Base-by-base conservation (phyloP, 179 eudicot genomes). In the Sideroxylon spinosum region DNA sequence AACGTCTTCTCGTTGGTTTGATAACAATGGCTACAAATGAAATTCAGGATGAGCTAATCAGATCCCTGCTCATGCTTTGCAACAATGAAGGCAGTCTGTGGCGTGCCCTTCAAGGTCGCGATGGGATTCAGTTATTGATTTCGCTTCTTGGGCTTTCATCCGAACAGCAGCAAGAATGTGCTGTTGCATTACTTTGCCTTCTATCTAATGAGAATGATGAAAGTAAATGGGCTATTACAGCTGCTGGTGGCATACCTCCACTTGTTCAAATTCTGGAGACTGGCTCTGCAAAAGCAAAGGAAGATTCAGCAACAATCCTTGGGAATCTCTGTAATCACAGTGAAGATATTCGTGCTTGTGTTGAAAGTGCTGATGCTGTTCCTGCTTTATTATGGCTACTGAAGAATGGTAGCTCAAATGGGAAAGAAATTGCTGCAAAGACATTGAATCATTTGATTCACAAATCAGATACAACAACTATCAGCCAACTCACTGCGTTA, bases 171-270 rank as follows among this genome's bases (percentile, higher is more conserved):
- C 99, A 96, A 83, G 99, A 96, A 77, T 91, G 97, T 86, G 97
- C 98, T 60, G 98, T 96, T 82, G 97, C 98, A 4, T 88, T 96
- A 82, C 93, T 96, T 77, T 87, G 95, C 60, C 93, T 97, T 82
- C 79, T 97, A 61, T 92, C 98, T 48, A 86, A 88, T 76, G 99
- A 97, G 77, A 92, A 92, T 79, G 98, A 94, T 85, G 99, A 97
- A 80, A 92, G 98, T 78, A 97, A 97, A 85, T 97, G 99, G 99
- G 97, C 99, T 73, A 94, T 97, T 71, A 97, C 99, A 19, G 99
- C 98, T 29, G 99, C 99, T 71, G 99, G 99, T 74, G 99, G 99
- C 65, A 97, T 97, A 81, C 99, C 99, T 68, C 99, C 98, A 29
- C 90, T 97, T 74, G 99, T 97, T 75, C 99, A 97, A 80, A 94